Base-by-base conservation (phyloP, 2,329 filamentous ascomycete genomes). In the Claviceps digitariae region DNA sequence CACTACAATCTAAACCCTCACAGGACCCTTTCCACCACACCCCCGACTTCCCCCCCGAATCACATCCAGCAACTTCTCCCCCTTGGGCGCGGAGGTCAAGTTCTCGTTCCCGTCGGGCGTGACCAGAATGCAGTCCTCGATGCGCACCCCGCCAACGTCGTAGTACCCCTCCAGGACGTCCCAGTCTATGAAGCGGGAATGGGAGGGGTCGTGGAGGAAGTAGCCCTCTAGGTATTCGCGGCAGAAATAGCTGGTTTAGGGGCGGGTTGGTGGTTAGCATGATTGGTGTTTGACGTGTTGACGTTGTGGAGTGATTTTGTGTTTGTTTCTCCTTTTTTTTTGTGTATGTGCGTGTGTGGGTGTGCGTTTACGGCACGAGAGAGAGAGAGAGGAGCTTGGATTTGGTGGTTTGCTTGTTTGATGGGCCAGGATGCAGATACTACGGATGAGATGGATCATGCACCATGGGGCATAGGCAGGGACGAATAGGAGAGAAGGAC, bases 121-220 rank as follows among this genome's bases (percentile, higher is more conserved):
- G 48, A 97, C 82, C 23, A 93, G 74, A 41, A 97, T 78, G 66
- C 91, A 87, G 64, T 97, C 90, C 71, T 98, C 93, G 56, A 97
- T 94, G 48, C 93, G 79, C 27, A 95, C 89, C 36, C 93, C 93
- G 17, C 91, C 93, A 1, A 97, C 84, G 27, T 70, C 72, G 73
- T 87, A 91, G 66, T 86, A 91, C 57, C 71, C 72, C 56, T 83
- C 80, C 49, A 93, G 69, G 5, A 84, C 76, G 5, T 74, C 72
- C 58, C 72, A 71, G 67, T 90, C 77, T 62, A 93, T 83, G 60
- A 79, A 86, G 55, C 75, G 74, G 41, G 74, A 72, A 63, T 85
- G 81, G 53, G 72, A 69, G 2, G 74, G 69, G 55, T 79, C 74
- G 51, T 76, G 73, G 60, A 85, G 74, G 63, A 87, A 79, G 64